phyloP scores from a whole-genome alignment of 805 yeast species.

The Metschnikowia hibisci region DNA sequence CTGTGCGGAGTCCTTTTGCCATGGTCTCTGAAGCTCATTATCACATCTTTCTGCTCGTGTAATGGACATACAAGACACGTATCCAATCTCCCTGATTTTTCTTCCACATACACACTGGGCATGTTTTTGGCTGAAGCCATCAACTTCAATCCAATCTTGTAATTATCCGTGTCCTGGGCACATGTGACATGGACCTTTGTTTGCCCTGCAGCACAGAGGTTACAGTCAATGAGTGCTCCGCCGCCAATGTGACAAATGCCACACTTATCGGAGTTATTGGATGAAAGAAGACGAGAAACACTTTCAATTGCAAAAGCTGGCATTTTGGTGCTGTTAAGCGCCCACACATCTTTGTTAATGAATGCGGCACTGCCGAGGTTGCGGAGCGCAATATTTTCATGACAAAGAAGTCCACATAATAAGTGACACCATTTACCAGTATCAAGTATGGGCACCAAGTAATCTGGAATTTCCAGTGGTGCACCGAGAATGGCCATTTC shows the following conservation, averaged over 20 bases:
- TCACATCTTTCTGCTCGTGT: slow-evolving; percentile 26
- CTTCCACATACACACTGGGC: slow-evolving; percentile 19
- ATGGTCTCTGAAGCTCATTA: slow-evolving; percentile 29
- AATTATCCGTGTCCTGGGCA: slow-evolving; percentile 47
- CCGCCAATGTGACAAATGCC: slow-evolving; percentile 41
- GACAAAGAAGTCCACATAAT: slow-evolving; percentile 59
- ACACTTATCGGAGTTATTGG: slow-evolving; percentile 37
- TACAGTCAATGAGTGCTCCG: slow-evolving; percentile 51
- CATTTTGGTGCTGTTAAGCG: slow-evolving; percentile 5
- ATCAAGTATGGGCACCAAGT: slow-evolving; percentile 59
- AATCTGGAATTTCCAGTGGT: slow-evolving; percentile 50
- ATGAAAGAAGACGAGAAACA: slow-evolving; percentile 25
- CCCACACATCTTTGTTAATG: slow-evolving; percentile 8
- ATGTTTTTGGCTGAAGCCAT: slow-evolving; percentile 18
- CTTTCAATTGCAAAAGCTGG: slow-evolving; percentile 23
- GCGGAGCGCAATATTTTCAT: slow-evolving; percentile 29
- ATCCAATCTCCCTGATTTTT: slow-evolving; percentile 34
- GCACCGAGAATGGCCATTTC: slow-evolving; percentile 43
- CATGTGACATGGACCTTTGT: slow-evolving; percentile 50
- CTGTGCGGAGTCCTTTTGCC: slow-evolving; percentile 23
- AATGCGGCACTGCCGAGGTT: slow-evolving; percentile 9
- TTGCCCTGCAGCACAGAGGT: slow-evolving; percentile 33
- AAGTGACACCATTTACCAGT: slow-evolving; percentile 75
- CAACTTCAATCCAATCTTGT: slow-evolving; percentile 52
- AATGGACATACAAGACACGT: slow-evolving; percentile 44